Conservation (phyloP, 2,329 filamentous ascomycete genomes). For the Zasmidium cellare region DNA sequence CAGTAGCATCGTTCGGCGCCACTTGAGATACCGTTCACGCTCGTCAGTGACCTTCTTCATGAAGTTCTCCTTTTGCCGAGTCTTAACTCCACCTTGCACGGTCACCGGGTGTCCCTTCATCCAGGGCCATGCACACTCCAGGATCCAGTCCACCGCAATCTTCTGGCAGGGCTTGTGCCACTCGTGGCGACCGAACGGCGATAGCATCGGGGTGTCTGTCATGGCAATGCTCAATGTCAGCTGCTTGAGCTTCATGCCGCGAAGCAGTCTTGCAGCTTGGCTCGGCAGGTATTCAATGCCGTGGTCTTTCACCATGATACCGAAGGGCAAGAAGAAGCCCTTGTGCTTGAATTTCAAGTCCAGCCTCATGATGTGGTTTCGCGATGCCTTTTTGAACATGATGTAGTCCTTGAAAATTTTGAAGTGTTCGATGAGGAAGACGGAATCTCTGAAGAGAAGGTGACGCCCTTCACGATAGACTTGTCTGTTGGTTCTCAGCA, state of each 20-base stretch:
- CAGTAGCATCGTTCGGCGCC: slow-evolving; percentile 10
- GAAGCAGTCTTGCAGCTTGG: too few species aligned
- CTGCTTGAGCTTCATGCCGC: slow-evolving; percentile 6
- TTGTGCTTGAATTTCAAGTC: slow-evolving; percentile 23
- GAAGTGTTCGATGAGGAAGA: slow-evolving; percentile 21
- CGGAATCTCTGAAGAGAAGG: slow-evolving; percentile 19
- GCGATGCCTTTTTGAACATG: background rate
- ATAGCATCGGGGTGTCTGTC: background rate
- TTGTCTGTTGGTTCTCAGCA: slow-evolving; percentile 23
- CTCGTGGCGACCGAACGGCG: too few species aligned
- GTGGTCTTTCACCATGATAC: too few species aligned
- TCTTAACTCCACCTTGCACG: slow-evolving; percentile 28
- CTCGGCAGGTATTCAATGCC: slow-evolving; percentile 9
- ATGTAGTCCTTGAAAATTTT: slow-evolving; percentile 14
- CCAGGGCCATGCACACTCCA: slow-evolving; percentile 24
- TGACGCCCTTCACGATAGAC: slow-evolving; percentile 22
- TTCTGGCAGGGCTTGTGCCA: slow-evolving; percentile 24
- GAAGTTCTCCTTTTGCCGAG: slow-evolving; percentile 24
- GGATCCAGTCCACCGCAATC: slow-evolving; percentile 21
- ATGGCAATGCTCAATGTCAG: slow-evolving; percentile 4
- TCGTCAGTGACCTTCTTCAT: slow-evolving; percentile 14
- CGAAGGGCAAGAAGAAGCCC: slow-evolving; percentile 28
- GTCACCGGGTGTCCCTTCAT: slow-evolving; percentile 26
- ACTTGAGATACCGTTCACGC: slow-evolving; percentile 16
- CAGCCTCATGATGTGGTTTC: slow-evolving; percentile 20